A percentile compares a stretch with the other conserved stretches of the same genome.
These are phyloP conservation scores for Pyracantha coccinea DNA, from an alignment of 331 rosid genomes.

Conservation along the genomic window DNA sequence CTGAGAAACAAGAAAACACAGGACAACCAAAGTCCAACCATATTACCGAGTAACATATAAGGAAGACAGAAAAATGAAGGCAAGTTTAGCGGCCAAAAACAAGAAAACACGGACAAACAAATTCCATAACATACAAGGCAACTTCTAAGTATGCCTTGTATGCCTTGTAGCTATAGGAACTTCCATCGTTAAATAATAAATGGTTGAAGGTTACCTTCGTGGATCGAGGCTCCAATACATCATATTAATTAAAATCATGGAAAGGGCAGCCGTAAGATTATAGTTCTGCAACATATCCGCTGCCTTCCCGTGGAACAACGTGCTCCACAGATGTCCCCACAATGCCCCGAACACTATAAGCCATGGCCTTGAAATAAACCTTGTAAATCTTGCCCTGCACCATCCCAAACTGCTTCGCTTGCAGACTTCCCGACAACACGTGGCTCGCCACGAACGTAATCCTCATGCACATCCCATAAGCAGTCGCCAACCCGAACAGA, in stretches of 20 bases:
- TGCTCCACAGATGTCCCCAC: slow-evolving; percentile 33
- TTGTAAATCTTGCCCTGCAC: slow-evolving; percentile 86
- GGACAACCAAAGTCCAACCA: no score
- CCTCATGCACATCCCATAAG: slow-evolving; percentile 71
- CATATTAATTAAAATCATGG: slow-evolving; percentile 36
- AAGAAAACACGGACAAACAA: no score
- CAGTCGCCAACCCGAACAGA: slow-evolving; percentile 48
- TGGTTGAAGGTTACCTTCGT: slow-evolving; percentile 39
- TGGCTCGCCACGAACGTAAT: slow-evolving; percentile 62
- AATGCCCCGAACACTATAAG: slow-evolving; percentile 35
- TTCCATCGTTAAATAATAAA: no score
- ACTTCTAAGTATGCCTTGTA: no score
- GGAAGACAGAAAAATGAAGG: no score
- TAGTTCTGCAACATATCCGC: slow-evolving; percentile 30
- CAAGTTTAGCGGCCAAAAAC: no score
- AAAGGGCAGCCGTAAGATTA: slow-evolving; percentile 37
- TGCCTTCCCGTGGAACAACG: neutral
- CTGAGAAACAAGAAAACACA: no score
- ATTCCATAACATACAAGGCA: no score
- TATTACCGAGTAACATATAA: no score
- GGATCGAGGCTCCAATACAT: slow-evolving; percentile 74
- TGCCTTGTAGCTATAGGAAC: no score
- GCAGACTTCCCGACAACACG: slow-evolving; percentile 38
- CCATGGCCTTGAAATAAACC: slow-evolving; percentile 59
- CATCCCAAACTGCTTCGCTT: slow-evolving; percentile 71